Evolutionary conservation across 306 rosid species (phyloP), one percentile per base, ranked within the genome.

Genomic region (Cercis canadensis): DNA sequence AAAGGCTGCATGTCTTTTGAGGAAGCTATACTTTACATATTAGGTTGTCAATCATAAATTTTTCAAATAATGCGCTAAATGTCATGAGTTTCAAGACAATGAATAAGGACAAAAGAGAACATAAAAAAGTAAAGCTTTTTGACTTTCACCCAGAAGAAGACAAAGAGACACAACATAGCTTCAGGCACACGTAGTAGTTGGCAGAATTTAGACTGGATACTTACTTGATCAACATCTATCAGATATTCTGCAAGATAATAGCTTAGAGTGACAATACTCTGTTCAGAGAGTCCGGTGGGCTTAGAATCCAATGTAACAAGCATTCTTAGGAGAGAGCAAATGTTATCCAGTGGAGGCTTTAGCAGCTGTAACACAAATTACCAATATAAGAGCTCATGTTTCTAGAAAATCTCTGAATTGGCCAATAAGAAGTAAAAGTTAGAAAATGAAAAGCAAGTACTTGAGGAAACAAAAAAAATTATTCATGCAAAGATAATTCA

Each of bases 321-420:
- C 77, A 81, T 71, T 66, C 92, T 86, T 39, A 92, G 87, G 82
- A 92, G 80, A 62, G 95, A 87, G 64, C 89, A 92, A 50, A 61
- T 13, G 59, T 86, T 92, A 71, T 84, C 90, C 57, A 92, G 40
- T n/a, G 87, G 87, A 53, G 86, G 90, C 73, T 74, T 86, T 68
- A 63, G 72, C 31, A 40, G 17, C 94, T 87, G 84, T 34, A 37
- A 54, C 11, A 80, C 51, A 76, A 78, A n/a, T n/a, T 31, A 62
- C 9, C 50, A 55, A 7, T 52, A 58, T 73, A 40, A 82, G 74
- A 60, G 47, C 33, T 45, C 60, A 36, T 47, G 47, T 57, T 76
- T 62, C 40, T 2, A 67, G 69, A 64, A 66, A 51, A 34, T 41
- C 21, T 59, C 29, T 13, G 39, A 56, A 58, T 31, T 59, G 49